Evolutionary conservation across 345 rosid species (phyloP), one percentile per base, ranked within the genome.

Genomic region (Syzygium grande): DNA sequence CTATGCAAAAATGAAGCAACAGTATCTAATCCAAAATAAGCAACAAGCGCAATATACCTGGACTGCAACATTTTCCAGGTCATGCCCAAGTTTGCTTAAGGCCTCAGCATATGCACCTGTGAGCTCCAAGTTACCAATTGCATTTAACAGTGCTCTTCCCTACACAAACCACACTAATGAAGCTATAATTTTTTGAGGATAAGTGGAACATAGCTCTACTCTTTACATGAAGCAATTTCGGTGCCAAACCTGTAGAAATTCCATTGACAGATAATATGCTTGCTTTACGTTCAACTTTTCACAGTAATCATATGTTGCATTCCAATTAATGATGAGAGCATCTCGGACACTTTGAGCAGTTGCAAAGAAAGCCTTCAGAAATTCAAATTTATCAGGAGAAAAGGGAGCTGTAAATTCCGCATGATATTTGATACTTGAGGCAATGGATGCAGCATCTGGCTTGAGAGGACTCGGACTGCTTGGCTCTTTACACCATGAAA

Each of bases 81-180:
- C 89, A 88, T 90, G 91, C 30, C 94, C 94, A 68, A 92, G 61
- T 88, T 59, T 88, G 87, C 51, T 89, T 88, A 95, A 91, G 87
- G 95, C 95, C 68, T 94, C 95, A 25, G 94, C 93, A 89, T 92
- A 92, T 61, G 94, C 88, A 49, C 95, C 94, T 13, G 93, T 54
- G 41, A 94, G 93, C 90, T 93, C 94, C 88, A 95, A 89, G 87
- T 93, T 95, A 78, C 95, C 94, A 49, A 94, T 89, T 23, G 93
- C 97, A 92, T 93, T 93, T 30, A 93, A 90, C 93, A 95, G 88
- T 53, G 94, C 95, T 90, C 97, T 91, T 52, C 95, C 95, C 94
- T 95, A 92, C 85, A 91, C 51, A 65, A 86, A 85, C 86, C 53
- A 27, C 49, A 52, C 49, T 38, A 38, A 73, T 9, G 34, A 56